Base-by-base conservation (phyloP, 345 rosid species). In the Eucalyptus viminalis region DNA sequence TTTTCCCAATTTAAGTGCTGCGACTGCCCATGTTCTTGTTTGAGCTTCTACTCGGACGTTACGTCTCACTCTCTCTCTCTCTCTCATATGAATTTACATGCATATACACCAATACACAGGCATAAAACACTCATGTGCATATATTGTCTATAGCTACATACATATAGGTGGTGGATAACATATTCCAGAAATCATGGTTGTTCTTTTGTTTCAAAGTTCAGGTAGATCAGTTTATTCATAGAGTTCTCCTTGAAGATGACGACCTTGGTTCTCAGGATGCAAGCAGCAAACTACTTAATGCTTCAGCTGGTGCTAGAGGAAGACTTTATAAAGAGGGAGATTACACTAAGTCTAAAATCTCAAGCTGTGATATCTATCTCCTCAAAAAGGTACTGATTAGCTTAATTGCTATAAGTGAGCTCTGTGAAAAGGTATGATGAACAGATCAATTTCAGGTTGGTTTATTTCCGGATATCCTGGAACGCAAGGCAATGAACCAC, bases 151-250 rank as follows among this genome's bases (percentile, higher is more conserved):
- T 76, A 76, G 83, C 45, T 72, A 37, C 45, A 72, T 12, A 37
- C 27, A 21, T 69, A 34, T 15, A 0, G 25, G 47, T 37, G 43
- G 43, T 76, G 83, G 83, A 76, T 37, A 37, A 6, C 9, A 76
- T 76, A 76, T 76, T 76, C 85, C 85, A 76, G 85, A 76, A 76
- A 37, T 37, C 47, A 76, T 76, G 83, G 43, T n/a, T n/a, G 45
- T 49, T 31, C 65, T 86, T 58, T 58, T 37, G 53, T 27, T 69
- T 88, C 24, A 14, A 11, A 60, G 56, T 80, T 27, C 94, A 97
- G 99, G 98, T 97, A 25, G 97, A 96, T 93, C 98, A 96, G 86
- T 97, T 94, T 91, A 94, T 97, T 89, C 98, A 96, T 89, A 94
- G 98, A 87, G 90, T 96, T 88, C 91, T 97, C 53, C 98, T 96